Evolutionary conservation across 2,329 filamentous ascomycete genomes (phyloP), one percentile per base, ranked within the genome.

Genomic region (Basipetospora chlamydospora): DNA sequence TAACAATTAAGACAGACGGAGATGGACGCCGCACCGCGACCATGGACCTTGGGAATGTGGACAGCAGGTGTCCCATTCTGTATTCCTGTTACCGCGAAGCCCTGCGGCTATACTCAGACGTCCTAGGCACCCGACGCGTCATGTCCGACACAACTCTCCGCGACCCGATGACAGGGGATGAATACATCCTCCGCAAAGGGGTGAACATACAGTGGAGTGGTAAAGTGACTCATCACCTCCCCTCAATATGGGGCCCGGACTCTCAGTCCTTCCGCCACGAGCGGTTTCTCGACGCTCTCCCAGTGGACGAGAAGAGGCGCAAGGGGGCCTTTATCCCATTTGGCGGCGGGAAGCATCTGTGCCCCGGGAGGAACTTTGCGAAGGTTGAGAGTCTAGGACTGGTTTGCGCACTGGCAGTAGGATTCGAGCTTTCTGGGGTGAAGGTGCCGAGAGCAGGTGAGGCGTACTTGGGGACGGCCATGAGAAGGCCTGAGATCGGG

Each of bases 231-330:
- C 60, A 68, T 28, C 56, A 62, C 3, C 56, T 67, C 39, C 44
- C 43, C 23, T 46, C 40, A 7, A 43, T 69, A 6, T 61, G 55
- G 41, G 59, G 59, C 3, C 39, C 44, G 4, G 65, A 70, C 40
- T 57, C 59, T 0, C 49, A 58, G 3, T 44, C 53, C 3, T 70
- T 67, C 47, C 54, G 59, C 1, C 66, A 66, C 0, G 66, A 69
- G 47, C 49, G 66, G 12, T 70, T 64, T 63, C 43, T 67, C 6
- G 52, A 59, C 5, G 52, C 39, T 1, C 35, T 43, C 1, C 8
- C 39, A 1, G 26, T 39, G 8, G 46, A 46, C 1, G 48, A 48
- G 20, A 51, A 44, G 39, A 44, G 36, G 5, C 37, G 45, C 7
- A 39, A 47, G 2, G 46, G 39, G 2, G 44, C 49, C n/a, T 40